Conservation (phyloP, 805 yeast species). For the Lipomyces kockii region DNA sequence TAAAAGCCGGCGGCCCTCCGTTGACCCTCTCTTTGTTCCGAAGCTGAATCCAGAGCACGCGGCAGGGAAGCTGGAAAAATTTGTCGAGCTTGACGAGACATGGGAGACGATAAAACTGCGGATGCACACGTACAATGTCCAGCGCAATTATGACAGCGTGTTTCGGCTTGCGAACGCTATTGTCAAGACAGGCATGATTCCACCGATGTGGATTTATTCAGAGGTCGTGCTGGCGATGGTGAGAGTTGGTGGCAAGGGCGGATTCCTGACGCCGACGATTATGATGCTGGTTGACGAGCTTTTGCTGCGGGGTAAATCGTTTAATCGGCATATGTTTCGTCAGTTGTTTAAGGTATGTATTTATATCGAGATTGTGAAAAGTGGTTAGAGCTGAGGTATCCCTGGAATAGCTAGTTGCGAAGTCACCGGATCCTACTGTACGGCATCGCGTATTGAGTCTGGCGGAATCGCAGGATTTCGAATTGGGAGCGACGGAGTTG, state of each 20-base stretch:
- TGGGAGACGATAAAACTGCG: slow-evolving; percentile 1
- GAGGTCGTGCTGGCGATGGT: slow-evolving; percentile 4
- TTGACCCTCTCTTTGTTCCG: neutral
- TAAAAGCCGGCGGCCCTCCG: neutral
- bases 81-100: neutral
- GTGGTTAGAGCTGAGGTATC: neutral
- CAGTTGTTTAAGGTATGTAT: slow-evolving; percentile 3
- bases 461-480: neutral
- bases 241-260: neutral
- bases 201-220: slow-evolving; percentile 2
- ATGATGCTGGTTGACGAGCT: slow-evolving; percentile 1
- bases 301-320: neutral
- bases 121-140: slow-evolving; percentile 6
- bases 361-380: neutral
- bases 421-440: neutral
- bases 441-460: neutral
- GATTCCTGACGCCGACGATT: neutral
- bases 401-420: neutral
- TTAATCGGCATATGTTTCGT: neutral
- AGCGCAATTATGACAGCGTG: neutral
- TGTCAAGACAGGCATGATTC: neutral
- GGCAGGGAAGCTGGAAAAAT: neutral
- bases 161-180: slow-evolving; percentile 5
- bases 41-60: neutral
- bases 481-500: neutral